Conservation (phyloP, 257 asterid genomes). For the Verbena officinalis region DNA sequence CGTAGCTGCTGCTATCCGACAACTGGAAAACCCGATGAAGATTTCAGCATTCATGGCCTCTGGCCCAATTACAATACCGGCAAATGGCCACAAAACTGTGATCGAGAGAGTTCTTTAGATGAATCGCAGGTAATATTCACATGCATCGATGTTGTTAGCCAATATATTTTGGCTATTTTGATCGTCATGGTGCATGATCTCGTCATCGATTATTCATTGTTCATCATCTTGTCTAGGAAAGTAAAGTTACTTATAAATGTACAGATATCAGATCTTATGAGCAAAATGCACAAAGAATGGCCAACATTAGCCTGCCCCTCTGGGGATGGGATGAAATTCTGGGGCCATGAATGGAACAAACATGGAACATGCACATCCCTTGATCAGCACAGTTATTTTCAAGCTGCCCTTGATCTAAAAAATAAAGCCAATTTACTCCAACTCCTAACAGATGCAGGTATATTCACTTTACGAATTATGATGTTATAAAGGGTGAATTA, state of each 20-base stretch:
- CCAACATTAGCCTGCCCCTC: constrained; percentile 83
- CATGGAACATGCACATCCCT: constrained; percentile 82
- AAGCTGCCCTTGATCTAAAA: constrained; percentile 61
- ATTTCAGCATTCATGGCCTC: constrained; percentile 85
- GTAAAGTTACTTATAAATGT: too few relatives aligned
- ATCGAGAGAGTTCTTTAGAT: constrained; percentile 43
- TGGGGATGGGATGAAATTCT: constrained; percentile 57
- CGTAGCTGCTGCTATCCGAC: constrained; percentile 76
- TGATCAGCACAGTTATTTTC: constrained; percentile 52
- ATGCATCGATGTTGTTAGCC: too few relatives aligned
- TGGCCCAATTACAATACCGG: constrained; percentile 79
- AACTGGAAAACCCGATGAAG: constrained; percentile 66
- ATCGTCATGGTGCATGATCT: too few relatives aligned
- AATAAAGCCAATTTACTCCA: constrained; percentile 60
- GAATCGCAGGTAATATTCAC: constrained; percentile 49
- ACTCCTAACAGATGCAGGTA: constrained; percentile 59
- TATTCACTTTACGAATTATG: too few relatives aligned
- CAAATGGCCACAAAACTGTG: constrained; percentile 72
- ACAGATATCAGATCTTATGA: constrained; percentile 62
- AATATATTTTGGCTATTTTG: too few relatives aligned
- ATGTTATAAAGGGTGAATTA: too few relatives aligned
- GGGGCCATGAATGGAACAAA: constrained; percentile 87
- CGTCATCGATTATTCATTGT: too few relatives aligned
- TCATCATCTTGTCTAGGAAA: too few relatives aligned
- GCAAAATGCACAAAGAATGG: constrained; percentile 68